phyloP scores from a whole-genome alignment of 495 filamentous ascomycete genomes.

The Acidiella bohemica region DNA sequence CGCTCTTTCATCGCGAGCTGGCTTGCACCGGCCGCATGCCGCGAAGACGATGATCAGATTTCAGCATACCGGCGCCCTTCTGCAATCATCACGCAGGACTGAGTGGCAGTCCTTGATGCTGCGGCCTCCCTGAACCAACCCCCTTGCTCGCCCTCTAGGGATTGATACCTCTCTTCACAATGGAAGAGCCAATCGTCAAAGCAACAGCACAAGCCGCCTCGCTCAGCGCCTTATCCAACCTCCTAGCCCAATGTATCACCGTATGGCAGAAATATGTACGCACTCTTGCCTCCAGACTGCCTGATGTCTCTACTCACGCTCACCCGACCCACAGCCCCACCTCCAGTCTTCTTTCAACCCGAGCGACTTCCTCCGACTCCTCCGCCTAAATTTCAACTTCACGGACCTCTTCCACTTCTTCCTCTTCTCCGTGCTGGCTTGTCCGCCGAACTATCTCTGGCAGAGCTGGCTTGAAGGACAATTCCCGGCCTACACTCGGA shows the following conservation, averaged over 20 bases:
- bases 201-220: constrained; percentile 30
- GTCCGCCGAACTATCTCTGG: constrained; percentile 83
- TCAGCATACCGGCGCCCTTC: no score
- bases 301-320: background rate
- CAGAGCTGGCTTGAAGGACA: constrained; percentile 45
- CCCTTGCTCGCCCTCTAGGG: no score
- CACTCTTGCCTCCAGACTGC: background rate
- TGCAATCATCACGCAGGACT: no score
- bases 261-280: constrained; percentile 52
- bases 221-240: constrained; percentile 61
- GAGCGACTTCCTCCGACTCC: constrained; percentile 16
- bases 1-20: no score
- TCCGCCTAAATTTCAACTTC: constrained; percentile 36
- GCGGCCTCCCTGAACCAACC: no score
- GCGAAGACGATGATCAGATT: no score
- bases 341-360: constrained; percentile 20
- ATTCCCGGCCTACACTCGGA: constrained; percentile 35
- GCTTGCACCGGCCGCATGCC: no score
- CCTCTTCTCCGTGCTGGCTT: constrained; percentile 57
- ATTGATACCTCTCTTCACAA: no score
- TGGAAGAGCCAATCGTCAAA: constrained; percentile 14
- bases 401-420: constrained; percentile 63
- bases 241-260: constrained; percentile 67
- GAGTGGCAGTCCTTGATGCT: no score
- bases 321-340: background rate